Conservation (phyloP, 768 basidiomycete genomes). For the Exidia glandulosa region DNA sequence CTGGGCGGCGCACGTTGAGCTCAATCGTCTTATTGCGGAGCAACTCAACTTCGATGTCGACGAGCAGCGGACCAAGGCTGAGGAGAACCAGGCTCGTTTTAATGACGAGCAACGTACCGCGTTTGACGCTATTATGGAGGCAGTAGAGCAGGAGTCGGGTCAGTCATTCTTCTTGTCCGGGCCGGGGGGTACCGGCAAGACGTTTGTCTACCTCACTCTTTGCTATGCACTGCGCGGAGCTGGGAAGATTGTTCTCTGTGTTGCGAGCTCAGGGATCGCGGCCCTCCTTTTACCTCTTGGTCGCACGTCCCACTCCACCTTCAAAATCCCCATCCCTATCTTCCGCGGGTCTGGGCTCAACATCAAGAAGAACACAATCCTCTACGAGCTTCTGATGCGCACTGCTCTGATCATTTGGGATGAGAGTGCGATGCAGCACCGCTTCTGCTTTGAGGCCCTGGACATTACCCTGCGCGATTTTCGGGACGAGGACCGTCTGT, state of each 20-base stretch:
- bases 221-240: slow-evolving; percentile 16
- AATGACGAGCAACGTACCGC: slow-evolving; percentile 21
- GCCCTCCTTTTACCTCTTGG: slow-evolving; percentile 33
- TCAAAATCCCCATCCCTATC: slow-evolving; percentile 34
- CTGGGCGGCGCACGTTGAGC: slow-evolving; percentile 1
- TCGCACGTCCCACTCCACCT: slow-evolving; percentile 35
- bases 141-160: slow-evolving; percentile 12
- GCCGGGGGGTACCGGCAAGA: slow-evolving; percentile 35
- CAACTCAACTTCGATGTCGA: slow-evolving; percentile 8
- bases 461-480: slow-evolving; percentile 28
- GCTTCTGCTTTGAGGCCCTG: slow-evolving; percentile 27
- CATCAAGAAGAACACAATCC: slow-evolving; percentile 22
- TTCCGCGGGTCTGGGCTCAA: slow-evolving; percentile 20
- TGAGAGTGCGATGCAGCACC: slow-evolving; percentile 29
- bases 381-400: slow-evolving; percentile 21
- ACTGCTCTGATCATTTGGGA: slow-evolving; percentile 34
- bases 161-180: slow-evolving; percentile 30
- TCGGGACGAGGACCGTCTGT: slow-evolving; percentile 16
- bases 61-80: not conserved
- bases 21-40: slow-evolving; percentile 9
- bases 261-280: slow-evolving; percentile 41
- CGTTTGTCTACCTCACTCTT: slow-evolving; percentile 30
- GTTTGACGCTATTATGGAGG: slow-evolving; percentile 18
- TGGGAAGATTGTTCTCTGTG: slow-evolving; percentile 30
- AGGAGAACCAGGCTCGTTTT: slow-evolving; percentile 9